Conservation (phyloP, 1,284 basidiomycete species). For the Violaceomyces palustris region DNA sequence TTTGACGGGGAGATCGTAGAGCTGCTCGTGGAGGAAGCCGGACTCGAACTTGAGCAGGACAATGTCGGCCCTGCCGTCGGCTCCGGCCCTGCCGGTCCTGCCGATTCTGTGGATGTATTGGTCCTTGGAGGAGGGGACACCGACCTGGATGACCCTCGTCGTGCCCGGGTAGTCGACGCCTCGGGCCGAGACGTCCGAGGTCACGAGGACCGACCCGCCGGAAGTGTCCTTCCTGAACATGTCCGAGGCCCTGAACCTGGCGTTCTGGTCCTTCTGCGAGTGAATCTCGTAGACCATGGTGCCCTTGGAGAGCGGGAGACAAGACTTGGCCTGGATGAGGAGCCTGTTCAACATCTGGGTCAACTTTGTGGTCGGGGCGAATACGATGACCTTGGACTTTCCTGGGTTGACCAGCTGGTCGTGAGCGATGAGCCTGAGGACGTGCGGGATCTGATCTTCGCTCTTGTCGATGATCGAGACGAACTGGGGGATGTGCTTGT, state of each 20-base stretch:
- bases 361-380: constrained; percentile 83
- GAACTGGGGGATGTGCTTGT: constrained; percentile 76
- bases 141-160: constrained; percentile 88
- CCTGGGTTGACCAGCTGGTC: constrained; percentile 76
- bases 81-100: constrained; percentile 74
- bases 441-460: constrained; percentile 70
- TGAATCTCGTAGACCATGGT: constrained; percentile 69
- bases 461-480: constrained; percentile 68
- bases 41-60: constrained; percentile 79
- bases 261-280: constrained; percentile 67
- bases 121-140: constrained; percentile 67
- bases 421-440: constrained; percentile 75
- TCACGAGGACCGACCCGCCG: constrained; percentile 56
- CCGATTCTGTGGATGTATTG: constrained; percentile 90
- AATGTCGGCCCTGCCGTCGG: constrained; percentile 74
- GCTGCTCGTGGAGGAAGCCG: constrained; percentile 65
- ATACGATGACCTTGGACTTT: constrained; percentile 76
- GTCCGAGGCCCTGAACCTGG: constrained; percentile 65
- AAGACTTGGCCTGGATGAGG: constrained; percentile 10
- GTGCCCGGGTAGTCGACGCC: constrained; percentile 64
- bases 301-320: constrained; percentile 14
- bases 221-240: constrained; percentile 63
- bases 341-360: constrained; percentile 68
- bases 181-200: constrained; percentile 55
- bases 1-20: constrained; percentile 70